phyloP scores from a whole-genome alignment of 352 stramenopile genomes.

The Pythium sukuiense region DNA sequence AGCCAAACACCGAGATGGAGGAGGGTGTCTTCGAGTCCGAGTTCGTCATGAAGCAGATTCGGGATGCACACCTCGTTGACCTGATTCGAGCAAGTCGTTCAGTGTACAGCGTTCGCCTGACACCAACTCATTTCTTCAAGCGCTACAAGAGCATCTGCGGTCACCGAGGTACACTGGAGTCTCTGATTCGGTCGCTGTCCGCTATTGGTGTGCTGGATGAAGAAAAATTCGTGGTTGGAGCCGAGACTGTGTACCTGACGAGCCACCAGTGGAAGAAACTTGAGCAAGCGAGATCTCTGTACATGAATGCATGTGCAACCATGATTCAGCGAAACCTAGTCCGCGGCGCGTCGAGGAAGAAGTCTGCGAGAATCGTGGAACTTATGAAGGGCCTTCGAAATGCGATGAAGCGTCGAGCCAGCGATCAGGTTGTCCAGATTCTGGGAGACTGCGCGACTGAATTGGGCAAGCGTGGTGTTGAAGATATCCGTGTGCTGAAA shows the following conservation, averaged over 20 bases:
- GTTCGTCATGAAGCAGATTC: conserved; percentile 74
- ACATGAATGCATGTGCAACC: conserved; percentile 75
- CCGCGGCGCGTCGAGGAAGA: conserved; percentile 63
- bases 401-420: conserved; percentile 54
- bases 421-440: conserved; percentile 63
- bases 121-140: conserved; percentile 78
- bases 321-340: conserved; percentile 87
- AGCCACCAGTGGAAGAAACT: conserved; percentile 82
- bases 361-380: conserved; percentile 57
- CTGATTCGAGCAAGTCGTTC: conserved; percentile 74
- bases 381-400: conserved; percentile 54
- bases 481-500: conserved; percentile 63
- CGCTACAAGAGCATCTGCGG: conserved; percentile 84
- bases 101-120: conserved; percentile 74
- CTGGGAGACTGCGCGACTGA: conserved; percentile 55
- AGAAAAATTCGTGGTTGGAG: conserved; percentile 74
- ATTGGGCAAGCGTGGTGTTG: conserved; percentile 49
- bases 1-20: conserved; percentile 66
- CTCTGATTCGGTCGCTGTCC: conserved; percentile 67
- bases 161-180: conserved; percentile 73
- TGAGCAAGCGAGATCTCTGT: conserved; percentile 74
- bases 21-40: conserved; percentile 65
- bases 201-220: conserved; percentile 81
- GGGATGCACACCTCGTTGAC: conserved; percentile 65
- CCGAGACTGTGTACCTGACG: conserved; percentile 72